Evolutionary conservation across 345 rosid genomes (phyloP).

Genomic region (Turritis glabra): DNA sequence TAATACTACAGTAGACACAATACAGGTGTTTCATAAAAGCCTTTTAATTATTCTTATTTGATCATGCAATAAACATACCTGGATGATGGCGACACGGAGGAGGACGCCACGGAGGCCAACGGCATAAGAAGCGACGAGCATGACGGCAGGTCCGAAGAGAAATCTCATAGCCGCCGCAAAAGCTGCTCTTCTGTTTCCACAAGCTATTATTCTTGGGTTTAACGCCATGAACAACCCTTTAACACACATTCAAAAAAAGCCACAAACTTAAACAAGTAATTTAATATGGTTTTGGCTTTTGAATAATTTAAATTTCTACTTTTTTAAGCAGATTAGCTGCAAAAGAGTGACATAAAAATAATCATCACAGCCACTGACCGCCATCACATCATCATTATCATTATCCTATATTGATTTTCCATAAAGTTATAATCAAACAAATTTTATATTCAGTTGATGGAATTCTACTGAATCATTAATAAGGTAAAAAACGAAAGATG

Average conservation of each 20-base stretch:
- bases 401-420: not conserved
- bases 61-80: constrained; percentile 46
- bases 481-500: not conserved
- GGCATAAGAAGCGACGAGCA: constrained; percentile 93
- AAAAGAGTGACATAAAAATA: constrained; percentile 22
- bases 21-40: not conserved
- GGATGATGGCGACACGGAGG: constrained; percentile 91
- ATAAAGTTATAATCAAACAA: not conserved
- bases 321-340: constrained; percentile 15
- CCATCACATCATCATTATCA: constrained; percentile 2
- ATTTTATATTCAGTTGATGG: constrained; percentile 6
- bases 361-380: constrained; percentile 24
- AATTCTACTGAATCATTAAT: constrained; percentile 23
- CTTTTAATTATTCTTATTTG: not conserved
- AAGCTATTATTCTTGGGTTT: constrained; percentile 98
- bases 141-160: constrained; percentile 96
- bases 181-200: constrained; percentile 91
- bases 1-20: not conserved
- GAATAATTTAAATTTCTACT: not conserved
- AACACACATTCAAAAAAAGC: not conserved
- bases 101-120: constrained; percentile 88
- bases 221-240: constrained; percentile 98
- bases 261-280: not conserved
- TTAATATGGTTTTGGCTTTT: not conserved
- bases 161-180: constrained; percentile 95